These are phyloP conservation scores for Penicillium robsamsonii DNA, from an alignment of 495 filamentous ascomycete species.

Conservation along the genomic window DNA sequence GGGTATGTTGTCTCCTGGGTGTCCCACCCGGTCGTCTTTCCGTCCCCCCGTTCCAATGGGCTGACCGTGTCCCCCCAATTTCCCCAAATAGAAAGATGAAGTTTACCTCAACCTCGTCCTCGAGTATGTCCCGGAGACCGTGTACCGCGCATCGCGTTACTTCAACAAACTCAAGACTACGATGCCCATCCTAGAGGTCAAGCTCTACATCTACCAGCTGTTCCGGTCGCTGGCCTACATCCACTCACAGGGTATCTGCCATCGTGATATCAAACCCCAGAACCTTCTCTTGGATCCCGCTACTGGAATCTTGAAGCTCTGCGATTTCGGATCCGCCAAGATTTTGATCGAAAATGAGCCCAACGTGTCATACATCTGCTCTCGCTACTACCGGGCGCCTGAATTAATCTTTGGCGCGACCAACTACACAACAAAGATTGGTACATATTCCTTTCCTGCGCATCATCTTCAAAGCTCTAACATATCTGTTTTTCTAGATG, in stretches of 20 bases:
- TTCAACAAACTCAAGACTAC: slow-evolving; percentile 99
- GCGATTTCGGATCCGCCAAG: slow-evolving; percentile 98
- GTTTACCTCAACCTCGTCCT: slow-evolving; percentile 98
- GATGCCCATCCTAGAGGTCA: slow-evolving; percentile 98
- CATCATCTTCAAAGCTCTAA: slow-evolving; percentile 6
- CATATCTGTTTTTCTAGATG: slow-evolving; percentile 61
- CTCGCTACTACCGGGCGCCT: slow-evolving; percentile 95
- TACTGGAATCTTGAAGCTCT: slow-evolving; percentile 92
- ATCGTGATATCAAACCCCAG: slow-evolving; percentile 98
- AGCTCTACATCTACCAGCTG: slow-evolving; percentile 99
- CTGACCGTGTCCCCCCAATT: slow-evolving; percentile 17
- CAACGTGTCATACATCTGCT: slow-evolving; percentile 99
- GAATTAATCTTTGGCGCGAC: slow-evolving; percentile 99
- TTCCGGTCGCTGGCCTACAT: slow-evolving; percentile 98
- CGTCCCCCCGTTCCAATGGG: slow-evolving; percentile 5
- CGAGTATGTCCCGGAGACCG: slow-evolving; percentile 97
- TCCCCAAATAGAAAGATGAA: slow-evolving; percentile 78
- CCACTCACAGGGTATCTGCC: slow-evolving; percentile 98
- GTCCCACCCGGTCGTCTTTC: slow-evolving; percentile 2
- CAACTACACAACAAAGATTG: slow-evolving; percentile 99
- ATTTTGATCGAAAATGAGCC: slow-evolving; percentile 98
- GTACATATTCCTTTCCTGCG: slow-evolving; percentile 53
- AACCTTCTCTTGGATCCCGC: slow-evolving; percentile 90
- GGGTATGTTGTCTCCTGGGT: slow-evolving; percentile 61
- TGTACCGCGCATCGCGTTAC: slow-evolving; percentile 96